phyloP scores from a whole-genome alignment of 2,329 filamentous ascomycete species.

The Corynespora cassiicola region DNA sequence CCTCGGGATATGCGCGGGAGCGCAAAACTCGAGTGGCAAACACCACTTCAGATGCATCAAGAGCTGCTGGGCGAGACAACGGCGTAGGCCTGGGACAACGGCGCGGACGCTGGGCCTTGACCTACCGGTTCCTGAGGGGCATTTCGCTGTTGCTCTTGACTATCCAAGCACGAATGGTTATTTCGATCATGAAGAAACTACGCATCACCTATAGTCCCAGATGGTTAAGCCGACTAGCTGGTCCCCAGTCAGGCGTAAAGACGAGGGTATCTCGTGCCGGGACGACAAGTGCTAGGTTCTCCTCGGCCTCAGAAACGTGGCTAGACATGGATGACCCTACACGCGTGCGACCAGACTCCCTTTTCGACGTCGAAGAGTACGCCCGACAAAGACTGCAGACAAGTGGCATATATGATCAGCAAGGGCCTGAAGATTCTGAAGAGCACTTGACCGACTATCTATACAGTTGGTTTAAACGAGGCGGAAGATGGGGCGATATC shows the following conservation, averaged over 20 bases:
- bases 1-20: constrained; percentile 70
- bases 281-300: constrained; percentile 4
- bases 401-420: constrained; percentile 31
- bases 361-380: constrained; percentile 80
- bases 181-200: constrained; percentile 62
- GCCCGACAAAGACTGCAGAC: constrained; percentile 68
- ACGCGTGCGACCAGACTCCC: constrained; percentile 23
- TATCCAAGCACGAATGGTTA: constrained; percentile 62
- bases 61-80: constrained; percentile 49
- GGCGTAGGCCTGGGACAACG: constrained; percentile 82
- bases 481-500: constrained; percentile 83
- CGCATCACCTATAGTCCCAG: constrained; percentile 68
- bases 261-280: constrained; percentile 9
- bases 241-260: constrained; percentile 39
- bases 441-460: constrained; percentile 74
- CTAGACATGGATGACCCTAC: constrained; percentile 31
- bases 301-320: constrained; percentile 19
- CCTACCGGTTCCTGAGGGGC: constrained; percentile 75
- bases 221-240: constrained; percentile 66
- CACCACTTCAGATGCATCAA: constrained; percentile 25
- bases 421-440: constrained; percentile 56
- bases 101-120: constrained; percentile 79
- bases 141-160: constrained; percentile 72
- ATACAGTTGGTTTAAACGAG: constrained; percentile 84
- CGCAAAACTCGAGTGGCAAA: constrained; percentile 62